Conservation (phyloP, 257 asterid species). For the Gentiana dahurica region DNA sequence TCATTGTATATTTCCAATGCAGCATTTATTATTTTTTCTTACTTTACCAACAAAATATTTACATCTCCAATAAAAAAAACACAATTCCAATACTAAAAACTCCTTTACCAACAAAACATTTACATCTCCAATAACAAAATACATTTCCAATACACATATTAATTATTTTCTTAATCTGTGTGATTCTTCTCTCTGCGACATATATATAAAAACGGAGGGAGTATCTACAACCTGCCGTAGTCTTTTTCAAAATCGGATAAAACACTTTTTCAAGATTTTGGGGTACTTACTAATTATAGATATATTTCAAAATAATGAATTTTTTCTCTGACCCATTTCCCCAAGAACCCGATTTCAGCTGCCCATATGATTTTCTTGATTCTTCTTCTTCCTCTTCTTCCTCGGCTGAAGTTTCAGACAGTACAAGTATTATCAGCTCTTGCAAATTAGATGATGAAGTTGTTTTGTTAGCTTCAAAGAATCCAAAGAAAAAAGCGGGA, state of each 20-base stretch:
- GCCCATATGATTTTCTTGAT: constrained; percentile 1
- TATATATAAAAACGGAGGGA: no score
- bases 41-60: no score
- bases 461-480: constrained; percentile 36
- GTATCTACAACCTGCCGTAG: background rate
- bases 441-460: constrained; percentile 15
- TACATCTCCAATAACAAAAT: no score
- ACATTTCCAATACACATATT: no score
- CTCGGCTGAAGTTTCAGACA: constrained; percentile 2
- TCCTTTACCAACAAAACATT: no score
- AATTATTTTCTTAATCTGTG: no score
- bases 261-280: background rate
- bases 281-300: no score
- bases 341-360: background rate
- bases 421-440: constrained; percentile 8
- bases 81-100: no score
- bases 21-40: no score
- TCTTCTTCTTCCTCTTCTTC: constrained; percentile 1
- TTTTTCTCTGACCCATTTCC: constrained; percentile 11
- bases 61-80: no score
- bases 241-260: background rate
- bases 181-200: no score
- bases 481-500: constrained; percentile 49
- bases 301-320: constrained; percentile 2
- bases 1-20: no score